These are phyloP conservation scores for Didymella sp. DNA, from an alignment of 2,329 filamentous ascomycete genomes.

Conservation along the genomic window DNA sequence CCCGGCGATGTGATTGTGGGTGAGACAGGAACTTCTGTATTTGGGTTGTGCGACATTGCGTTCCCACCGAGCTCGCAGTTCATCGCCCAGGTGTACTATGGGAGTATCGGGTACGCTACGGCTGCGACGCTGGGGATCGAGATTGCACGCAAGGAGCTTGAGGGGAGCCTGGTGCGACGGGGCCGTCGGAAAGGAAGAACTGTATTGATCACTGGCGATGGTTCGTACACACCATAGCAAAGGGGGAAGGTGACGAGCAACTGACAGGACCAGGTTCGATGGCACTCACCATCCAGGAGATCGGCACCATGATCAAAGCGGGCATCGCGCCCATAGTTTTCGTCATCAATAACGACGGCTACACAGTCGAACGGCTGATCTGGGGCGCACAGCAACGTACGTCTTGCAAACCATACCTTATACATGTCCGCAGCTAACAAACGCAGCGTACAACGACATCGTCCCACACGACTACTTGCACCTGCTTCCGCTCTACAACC, in stretches of 20 bases:
- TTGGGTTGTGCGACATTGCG: slow-evolving; percentile 47
- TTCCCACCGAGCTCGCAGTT: slow-evolving; percentile 41
- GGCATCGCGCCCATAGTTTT: slow-evolving; percentile 49
- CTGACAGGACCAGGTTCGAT: slow-evolving; percentile 54
- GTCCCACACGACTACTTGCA: slow-evolving; percentile 50
- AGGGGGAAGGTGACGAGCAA: neutral
- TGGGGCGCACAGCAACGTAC: slow-evolving; percentile 52
- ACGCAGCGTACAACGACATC: slow-evolving; percentile 50
- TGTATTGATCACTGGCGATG: slow-evolving; percentile 67
- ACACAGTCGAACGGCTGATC: slow-evolving; percentile 57
- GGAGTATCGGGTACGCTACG: slow-evolving; percentile 53
- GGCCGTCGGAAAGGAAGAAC: slow-evolving; percentile 47
- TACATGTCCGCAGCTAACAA: too few relatives aligned
- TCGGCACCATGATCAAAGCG: slow-evolving; percentile 66
- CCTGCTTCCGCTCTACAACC: slow-evolving; percentile 52
- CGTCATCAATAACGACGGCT: slow-evolving; percentile 57
- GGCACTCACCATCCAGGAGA: slow-evolving; percentile 70
- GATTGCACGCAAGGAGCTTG: slow-evolving; percentile 59
- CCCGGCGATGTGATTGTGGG: slow-evolving; percentile 50
- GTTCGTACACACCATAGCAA: slow-evolving; percentile 30
- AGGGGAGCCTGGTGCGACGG: neutral
- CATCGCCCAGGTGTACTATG: slow-evolving; percentile 54
- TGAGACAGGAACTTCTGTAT: slow-evolving; percentile 53
- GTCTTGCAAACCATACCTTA: too few relatives aligned
- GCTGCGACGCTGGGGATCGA: slow-evolving; percentile 53